Conservation (phyloP, 352 stramenopile genomes). For the Phytophthora constricta region DNA sequence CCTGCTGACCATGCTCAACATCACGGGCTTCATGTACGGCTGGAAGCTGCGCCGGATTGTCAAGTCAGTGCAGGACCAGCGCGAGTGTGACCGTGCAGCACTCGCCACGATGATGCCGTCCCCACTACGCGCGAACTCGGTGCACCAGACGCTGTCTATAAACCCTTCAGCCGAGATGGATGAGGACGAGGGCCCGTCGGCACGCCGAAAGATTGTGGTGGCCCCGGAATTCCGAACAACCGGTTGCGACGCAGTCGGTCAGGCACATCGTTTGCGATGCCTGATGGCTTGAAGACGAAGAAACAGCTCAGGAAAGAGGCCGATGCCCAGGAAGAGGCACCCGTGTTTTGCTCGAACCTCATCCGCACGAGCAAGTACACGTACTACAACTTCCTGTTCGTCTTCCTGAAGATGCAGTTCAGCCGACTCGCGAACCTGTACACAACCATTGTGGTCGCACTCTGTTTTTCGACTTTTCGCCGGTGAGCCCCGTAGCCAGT, state of each 20-base stretch:
- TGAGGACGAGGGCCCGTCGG: slow-evolving; percentile 40
- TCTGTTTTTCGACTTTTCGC: slow-evolving; percentile 93
- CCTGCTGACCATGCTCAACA: slow-evolving; percentile 78
- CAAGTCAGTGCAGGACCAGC: slow-evolving; percentile 83
- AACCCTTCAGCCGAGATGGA: slow-evolving; percentile 56
- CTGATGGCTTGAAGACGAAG: slow-evolving; percentile 33
- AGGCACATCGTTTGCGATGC: slow-evolving; percentile 24
- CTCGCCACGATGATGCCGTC: slow-evolving; percentile 83
- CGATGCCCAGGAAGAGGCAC: slow-evolving; percentile 29
- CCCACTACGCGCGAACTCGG: slow-evolving; percentile 42
- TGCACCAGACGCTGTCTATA: slow-evolving; percentile 69
- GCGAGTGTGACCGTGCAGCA: slow-evolving; percentile 79
- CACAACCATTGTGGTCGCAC: slow-evolving; percentile 86
- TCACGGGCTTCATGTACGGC: slow-evolving; percentile 81
- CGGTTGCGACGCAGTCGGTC: slow-evolving; percentile 31
- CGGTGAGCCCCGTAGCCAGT: slow-evolving; percentile 83
- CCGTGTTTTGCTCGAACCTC: slow-evolving; percentile 75
- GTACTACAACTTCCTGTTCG: slow-evolving; percentile 90
- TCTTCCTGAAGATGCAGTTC: slow-evolving; percentile 92
- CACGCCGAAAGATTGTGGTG: slow-evolving; percentile 56
- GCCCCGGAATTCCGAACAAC: slow-evolving; percentile 29
- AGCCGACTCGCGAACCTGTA: slow-evolving; percentile 90
- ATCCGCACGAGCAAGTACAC: slow-evolving; percentile 92
- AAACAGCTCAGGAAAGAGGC: slow-evolving; percentile 37
- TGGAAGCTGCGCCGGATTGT: slow-evolving; percentile 90